phyloP scores from a whole-genome alignment of 1,284 basidiomycete genomes.

The Marasmius oreades region DNA sequence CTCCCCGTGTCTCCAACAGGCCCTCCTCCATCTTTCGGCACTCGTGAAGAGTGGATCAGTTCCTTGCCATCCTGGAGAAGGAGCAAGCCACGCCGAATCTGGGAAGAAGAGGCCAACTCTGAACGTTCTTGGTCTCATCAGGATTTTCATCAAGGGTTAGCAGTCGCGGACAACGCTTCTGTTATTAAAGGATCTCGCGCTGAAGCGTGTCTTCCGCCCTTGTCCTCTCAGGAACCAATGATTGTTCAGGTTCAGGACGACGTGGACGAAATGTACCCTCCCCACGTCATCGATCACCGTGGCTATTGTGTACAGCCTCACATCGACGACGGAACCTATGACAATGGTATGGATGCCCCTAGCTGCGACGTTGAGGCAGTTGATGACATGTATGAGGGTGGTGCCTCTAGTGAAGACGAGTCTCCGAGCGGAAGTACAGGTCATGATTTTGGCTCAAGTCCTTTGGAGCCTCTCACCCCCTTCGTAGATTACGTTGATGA shows the following conservation, averaged over 20 bases:
- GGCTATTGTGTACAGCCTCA: conserved; percentile 11
- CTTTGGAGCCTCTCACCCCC: conserved; percentile 68
- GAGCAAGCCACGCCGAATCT: conserved; percentile 59
- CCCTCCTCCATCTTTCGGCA: conserved; percentile 58
- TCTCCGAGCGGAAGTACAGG: conserved; percentile 52
- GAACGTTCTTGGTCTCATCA: conserved; percentile 27
- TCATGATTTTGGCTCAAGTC: conserved; percentile 58
- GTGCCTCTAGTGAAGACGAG: conserved; percentile 58
- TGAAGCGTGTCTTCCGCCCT: conserved; percentile 80
- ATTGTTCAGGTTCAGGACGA: conserved; percentile 28
- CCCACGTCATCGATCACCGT: conserved; percentile 27
- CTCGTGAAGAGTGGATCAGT: conserved; percentile 68
- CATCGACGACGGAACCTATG: not conserved
- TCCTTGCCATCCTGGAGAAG: conserved; percentile 67
- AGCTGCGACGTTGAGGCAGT: conserved; percentile 19
- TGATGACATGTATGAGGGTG: conserved; percentile 37
- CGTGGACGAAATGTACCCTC: conserved; percentile 40
- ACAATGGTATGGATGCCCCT: conserved; percentile 2
- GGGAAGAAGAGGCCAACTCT: conserved; percentile 48
- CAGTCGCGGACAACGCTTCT: conserved; percentile 60
- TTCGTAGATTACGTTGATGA: conserved; percentile 73
- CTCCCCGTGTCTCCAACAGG: conserved; percentile 56
- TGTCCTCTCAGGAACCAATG: conserved; percentile 31
- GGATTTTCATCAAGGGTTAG: conserved; percentile 74
- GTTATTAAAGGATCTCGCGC: conserved; percentile 80